These are phyloP conservation scores for Aspergillus fijiensis DNA, from an alignment of 2,329 filamentous ascomycete species.

Conservation along the genomic window DNA sequence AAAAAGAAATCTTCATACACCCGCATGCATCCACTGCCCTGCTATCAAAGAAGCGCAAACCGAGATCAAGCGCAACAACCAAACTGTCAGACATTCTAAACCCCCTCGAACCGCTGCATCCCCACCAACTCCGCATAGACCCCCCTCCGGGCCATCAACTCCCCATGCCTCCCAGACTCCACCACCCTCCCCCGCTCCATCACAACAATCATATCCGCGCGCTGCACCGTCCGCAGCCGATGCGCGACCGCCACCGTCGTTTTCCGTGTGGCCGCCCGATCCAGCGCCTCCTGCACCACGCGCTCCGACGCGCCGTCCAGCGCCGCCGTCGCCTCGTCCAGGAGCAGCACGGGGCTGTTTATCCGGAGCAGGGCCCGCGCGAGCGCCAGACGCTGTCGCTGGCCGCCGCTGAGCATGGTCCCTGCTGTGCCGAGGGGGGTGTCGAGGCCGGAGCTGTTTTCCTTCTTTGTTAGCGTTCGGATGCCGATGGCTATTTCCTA, in stretches of 20 bases:
- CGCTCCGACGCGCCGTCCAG: conserved; percentile 24
- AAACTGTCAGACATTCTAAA: too few species aligned
- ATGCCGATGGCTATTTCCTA: neutral
- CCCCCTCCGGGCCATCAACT: neutral
- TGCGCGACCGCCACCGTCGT: conserved; percentile 31
- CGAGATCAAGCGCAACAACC: too few species aligned
- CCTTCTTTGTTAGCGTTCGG: neutral
- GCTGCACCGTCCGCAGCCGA: conserved; percentile 28
- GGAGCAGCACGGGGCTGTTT: conserved; percentile 63
- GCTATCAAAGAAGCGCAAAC: too few species aligned
- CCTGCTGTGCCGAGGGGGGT: conserved; percentile 44
- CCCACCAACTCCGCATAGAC: neutral
- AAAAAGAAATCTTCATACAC: too few species aligned
- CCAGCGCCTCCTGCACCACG: conserved; percentile 25
- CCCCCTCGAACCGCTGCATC: neutral
- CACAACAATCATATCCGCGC: conserved; percentile 32
- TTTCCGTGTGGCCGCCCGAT: conserved; percentile 15
- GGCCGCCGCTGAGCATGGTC: conserved; percentile 23
- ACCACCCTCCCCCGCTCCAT: conserved; percentile 26
- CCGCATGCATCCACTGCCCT: too few species aligned
- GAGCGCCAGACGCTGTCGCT: conserved; percentile 68
- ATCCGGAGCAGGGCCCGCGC: conserved; percentile 78
- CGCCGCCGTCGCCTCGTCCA: conserved; percentile 33
- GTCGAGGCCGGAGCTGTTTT: neutral
- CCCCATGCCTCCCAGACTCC: conserved; percentile 20